Evolutionary conservation across 352 stramenopile species (phyloP).

Genomic region (Pythium vanterpoolii): DNA sequence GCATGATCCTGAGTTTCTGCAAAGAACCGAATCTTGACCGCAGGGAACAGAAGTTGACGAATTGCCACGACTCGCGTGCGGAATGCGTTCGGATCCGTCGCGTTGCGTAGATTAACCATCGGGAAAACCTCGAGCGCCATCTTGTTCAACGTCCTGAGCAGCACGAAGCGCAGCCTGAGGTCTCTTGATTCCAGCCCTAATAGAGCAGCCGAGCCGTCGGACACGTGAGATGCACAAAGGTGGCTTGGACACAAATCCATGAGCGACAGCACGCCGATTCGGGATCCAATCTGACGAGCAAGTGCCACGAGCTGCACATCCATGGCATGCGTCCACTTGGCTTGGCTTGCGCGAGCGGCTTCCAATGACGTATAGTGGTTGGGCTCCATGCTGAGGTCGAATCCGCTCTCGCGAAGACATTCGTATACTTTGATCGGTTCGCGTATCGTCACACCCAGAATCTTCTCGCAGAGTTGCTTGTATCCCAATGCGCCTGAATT

Average conservation of each 20-base stretch:
- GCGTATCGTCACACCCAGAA: conserved; percentile 16
- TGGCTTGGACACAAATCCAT: conserved; percentile 66
- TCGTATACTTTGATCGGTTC: conserved; percentile 39
- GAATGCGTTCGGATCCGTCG: conserved; percentile 45
- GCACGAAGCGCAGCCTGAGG: conserved; percentile 49
- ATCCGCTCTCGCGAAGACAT: conserved; percentile 45
- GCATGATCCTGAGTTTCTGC: conserved; percentile 67
- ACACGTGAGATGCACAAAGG: conserved; percentile 27
- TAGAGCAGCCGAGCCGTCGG: conserved; percentile 40
- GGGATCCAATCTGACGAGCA: conserved; percentile 36
- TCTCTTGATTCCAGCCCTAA: conserved; percentile 47
- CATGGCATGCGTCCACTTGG: conserved; percentile 72
- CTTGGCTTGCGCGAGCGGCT: conserved; percentile 39
- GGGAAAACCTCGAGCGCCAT: conserved; percentile 48
- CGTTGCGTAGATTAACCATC: conserved; percentile 60
- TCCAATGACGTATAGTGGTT: conserved; percentile 49
- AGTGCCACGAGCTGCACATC: conserved; percentile 64
- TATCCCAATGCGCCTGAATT: neutral
- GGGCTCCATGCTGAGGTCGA: conserved; percentile 52
- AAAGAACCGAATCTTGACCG: conserved; percentile 75
- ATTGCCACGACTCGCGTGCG: conserved; percentile 49
- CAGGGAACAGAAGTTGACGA: conserved; percentile 66
- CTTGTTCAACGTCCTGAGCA: conserved; percentile 63
- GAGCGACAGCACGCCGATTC: conserved; percentile 54
- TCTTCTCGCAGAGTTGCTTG: neutral